These are phyloP conservation scores for Sporothrix sp. DNA, from an alignment of 2,329 filamentous ascomycete species.

Conservation along the genomic window DNA sequence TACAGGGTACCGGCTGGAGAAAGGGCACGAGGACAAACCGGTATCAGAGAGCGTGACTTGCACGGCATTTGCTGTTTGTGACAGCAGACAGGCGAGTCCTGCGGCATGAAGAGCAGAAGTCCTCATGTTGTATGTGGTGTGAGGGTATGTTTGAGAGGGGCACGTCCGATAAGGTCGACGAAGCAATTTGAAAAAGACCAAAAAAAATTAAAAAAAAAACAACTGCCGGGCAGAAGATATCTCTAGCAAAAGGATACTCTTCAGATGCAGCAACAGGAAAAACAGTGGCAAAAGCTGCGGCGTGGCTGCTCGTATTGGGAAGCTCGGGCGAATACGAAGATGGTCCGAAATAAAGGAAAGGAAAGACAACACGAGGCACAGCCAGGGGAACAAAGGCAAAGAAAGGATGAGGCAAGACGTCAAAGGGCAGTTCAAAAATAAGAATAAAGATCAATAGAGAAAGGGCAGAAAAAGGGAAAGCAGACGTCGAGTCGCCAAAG, in stretches of 20 bases:
- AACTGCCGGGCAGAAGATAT: conserved; percentile 3
- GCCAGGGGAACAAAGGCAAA: not conserved
- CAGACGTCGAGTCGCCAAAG: conserved; percentile 12
- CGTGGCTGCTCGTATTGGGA: not conserved
- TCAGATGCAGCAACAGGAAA: not conserved
- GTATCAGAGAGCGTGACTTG: conserved; percentile 13
- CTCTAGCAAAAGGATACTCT: not conserved
- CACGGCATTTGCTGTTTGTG: conserved; percentile 15
- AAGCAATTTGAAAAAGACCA: not conserved
- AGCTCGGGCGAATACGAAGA: not conserved
- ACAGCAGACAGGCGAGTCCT: conserved; percentile 14
- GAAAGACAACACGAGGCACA: conserved; percentile 6
- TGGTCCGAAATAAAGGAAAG: not conserved
- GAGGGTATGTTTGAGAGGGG: not conserved
- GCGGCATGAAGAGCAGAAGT: conserved; percentile 2
- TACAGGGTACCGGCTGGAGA: no score
- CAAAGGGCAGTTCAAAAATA: not conserved
- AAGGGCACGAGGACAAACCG: not conserved
- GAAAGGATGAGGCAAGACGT: not conserved
- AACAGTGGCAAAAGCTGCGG: not conserved
- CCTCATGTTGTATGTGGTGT: not conserved
- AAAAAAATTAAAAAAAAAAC: conserved; percentile 10
- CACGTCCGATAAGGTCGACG: not conserved
- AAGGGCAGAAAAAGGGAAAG: conserved; percentile 13
- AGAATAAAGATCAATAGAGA: conserved; percentile 3